These are phyloP conservation scores for Aspergillus calidoustus DNA, from an alignment of 2,329 filamentous ascomycete genomes.

Conservation along the genomic window DNA sequence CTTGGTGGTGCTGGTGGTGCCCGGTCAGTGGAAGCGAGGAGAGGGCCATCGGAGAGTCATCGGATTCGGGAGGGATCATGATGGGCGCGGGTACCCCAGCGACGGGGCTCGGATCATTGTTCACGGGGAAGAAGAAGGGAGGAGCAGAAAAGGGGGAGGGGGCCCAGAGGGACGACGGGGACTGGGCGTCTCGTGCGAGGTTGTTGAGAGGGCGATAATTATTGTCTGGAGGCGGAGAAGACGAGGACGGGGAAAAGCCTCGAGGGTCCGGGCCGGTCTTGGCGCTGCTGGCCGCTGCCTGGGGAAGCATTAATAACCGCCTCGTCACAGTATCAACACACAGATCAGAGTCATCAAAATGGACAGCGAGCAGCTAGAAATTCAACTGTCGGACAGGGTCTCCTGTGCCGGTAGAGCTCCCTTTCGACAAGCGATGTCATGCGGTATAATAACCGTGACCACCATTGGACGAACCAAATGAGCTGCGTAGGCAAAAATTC, in stretches of 20 bases:
- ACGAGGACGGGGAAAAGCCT: background rate
- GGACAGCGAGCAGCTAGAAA: background rate
- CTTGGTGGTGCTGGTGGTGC: constrained; percentile 23
- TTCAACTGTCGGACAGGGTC: background rate
- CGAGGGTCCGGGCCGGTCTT: background rate
- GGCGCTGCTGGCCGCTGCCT: background rate
- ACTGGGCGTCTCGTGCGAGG: background rate
- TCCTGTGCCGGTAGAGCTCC: background rate
- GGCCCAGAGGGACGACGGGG: constrained; percentile 9
- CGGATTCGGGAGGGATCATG: constrained; percentile 44
- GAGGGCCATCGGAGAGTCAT: constrained; percentile 34
- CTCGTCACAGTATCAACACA: background rate
- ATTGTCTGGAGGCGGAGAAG: constrained; percentile 8
- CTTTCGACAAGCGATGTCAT: background rate
- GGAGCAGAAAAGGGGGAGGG: constrained; percentile 7
- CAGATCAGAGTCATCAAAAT: background rate
- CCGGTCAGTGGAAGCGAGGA: constrained; percentile 29
- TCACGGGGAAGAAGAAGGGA: constrained; percentile 23
- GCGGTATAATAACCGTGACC: background rate
- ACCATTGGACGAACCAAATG: background rate
- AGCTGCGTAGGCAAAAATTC: background rate
- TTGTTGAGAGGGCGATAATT: background rate
- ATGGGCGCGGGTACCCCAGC: constrained; percentile 43
- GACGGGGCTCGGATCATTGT: constrained; percentile 40
- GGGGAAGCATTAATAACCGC: background rate